Conservation (phyloP, 169 alveolate genomes). For the Plasmodium vivax region DNA sequence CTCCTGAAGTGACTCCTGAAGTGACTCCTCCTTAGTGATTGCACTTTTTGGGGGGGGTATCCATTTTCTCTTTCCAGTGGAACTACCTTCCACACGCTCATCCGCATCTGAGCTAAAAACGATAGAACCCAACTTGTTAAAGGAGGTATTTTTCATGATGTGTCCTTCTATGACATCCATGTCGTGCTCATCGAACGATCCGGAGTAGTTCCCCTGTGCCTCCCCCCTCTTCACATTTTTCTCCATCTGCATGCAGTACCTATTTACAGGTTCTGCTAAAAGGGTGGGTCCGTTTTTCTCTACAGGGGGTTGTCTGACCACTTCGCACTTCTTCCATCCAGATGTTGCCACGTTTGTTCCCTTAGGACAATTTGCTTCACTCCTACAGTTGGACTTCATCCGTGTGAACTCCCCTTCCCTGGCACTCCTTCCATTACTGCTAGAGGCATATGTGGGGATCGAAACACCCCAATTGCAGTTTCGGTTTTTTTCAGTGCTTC, state of each 20-base stretch:
- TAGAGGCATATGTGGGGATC: background rate
- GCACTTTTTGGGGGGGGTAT: background rate
- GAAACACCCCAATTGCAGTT: no score
- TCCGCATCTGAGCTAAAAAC: background rate
- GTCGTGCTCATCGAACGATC: conserved; percentile 3
- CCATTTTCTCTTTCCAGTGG: background rate
- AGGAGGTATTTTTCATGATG: background rate
- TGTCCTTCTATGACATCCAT: background rate
- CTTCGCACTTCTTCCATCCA: background rate
- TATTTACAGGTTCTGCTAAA: background rate
- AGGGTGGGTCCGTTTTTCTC: background rate
- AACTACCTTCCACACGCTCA: background rate
- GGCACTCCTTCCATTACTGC: background rate
- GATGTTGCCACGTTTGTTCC: background rate
- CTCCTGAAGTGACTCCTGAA: background rate
- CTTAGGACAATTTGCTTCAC: background rate
- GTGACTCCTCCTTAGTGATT: background rate
- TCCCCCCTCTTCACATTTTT: background rate
- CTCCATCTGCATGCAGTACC: background rate
- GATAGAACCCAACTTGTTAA: conserved; percentile 7
- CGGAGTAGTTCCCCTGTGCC: background rate
- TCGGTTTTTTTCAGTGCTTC: no score
- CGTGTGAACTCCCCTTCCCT: background rate
- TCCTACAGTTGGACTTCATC: background rate
- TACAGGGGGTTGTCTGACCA: background rate